These are phyloP conservation scores for Aspergillaceae sp. DNA, from an alignment of 2,329 filamentous ascomycete genomes.

Conservation along the genomic window DNA sequence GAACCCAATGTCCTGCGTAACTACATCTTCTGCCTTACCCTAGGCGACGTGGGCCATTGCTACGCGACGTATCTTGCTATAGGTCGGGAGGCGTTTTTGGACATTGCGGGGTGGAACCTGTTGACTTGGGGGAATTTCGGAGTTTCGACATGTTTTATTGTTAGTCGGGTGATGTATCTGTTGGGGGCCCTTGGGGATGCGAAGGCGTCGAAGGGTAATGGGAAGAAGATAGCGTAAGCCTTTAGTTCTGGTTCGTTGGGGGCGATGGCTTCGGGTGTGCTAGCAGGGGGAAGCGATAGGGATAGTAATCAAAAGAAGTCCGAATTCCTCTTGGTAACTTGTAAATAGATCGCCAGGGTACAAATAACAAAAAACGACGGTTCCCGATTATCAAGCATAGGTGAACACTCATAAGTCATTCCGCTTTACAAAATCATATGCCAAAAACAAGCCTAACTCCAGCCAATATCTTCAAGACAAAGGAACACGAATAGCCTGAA, in stretches of 20 bases:
- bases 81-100: conserved; percentile 46
- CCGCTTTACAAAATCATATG: too few species aligned
- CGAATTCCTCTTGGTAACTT: too few species aligned
- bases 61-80: conserved; percentile 52
- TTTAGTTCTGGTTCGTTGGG: too few species aligned
- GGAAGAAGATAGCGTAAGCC: conserved; percentile 15
- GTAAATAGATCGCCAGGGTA: too few species aligned
- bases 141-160: conserved; percentile 52
- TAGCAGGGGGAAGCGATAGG: too few species aligned
- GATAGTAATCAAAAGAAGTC: too few species aligned
- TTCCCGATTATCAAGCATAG: too few species aligned
- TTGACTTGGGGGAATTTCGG: conserved; percentile 68
- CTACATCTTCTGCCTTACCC: conserved; percentile 57
- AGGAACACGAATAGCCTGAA: conserved; percentile 16
- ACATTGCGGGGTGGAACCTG: conserved; percentile 55
- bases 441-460: too few species aligned
- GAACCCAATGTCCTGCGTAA: conserved; percentile 58
- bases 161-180: conserved; percentile 51
- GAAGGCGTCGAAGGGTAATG: conserved; percentile 12
- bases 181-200: conserved; percentile 50
- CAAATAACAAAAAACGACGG: neutral
- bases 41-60: conserved; percentile 61
- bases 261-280: too few species aligned
- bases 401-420: too few species aligned
- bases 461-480: neutral